Evolutionary conservation across 78 protist species (phyloP), one percentile per base, ranked within the genome.

Genomic region (Dictyostelium capitatum): DNA sequence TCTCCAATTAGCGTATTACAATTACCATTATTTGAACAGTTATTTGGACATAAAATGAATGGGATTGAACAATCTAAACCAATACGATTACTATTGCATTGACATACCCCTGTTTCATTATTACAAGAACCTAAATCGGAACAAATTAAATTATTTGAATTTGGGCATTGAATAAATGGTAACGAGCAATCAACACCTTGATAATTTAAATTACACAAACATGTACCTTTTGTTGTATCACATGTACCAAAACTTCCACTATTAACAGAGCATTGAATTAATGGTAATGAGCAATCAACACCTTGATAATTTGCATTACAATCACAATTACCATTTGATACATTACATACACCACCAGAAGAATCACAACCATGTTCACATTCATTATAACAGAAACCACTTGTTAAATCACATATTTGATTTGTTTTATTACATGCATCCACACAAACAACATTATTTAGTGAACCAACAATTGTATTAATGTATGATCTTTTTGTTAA

Each of bases 331-430:
- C 81, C 48, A 2, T n/a, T 46, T 8, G 0, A 2, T 10, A 25
- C 28, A 12, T 25, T 28, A 25, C 81, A 75, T 3, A 37, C 43
- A 14, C 5, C 6, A 50, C 81, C 81, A 75, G n/a, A n/a, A 0
- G 43, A 17, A 14, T 46, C 25, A 75, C 81, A 75, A 48, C 50
- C 62, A 48, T 75, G 48, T 75, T 51, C 54, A 72, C 79, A 72
- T 9, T 11, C 10, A 32, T 20, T 11, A 62, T 62, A 62, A 67
- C 75, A 67, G 14, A 48, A 30, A 67, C 75, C 75, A 14, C 47
- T 28, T 6, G 47, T 67, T 37, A 67, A 28, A 67, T 67, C 75
- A 32, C 75, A 67, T 10, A 12, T n/a, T 67, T 25, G 47, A 5
- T 11, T 4, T 15, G 30, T 32, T 15, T n/a, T 43, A 32, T 32